phyloP scores from a whole-genome alignment of 2,329 filamentous ascomycete genomes.

The Cladosporium oxysporum region DNA sequence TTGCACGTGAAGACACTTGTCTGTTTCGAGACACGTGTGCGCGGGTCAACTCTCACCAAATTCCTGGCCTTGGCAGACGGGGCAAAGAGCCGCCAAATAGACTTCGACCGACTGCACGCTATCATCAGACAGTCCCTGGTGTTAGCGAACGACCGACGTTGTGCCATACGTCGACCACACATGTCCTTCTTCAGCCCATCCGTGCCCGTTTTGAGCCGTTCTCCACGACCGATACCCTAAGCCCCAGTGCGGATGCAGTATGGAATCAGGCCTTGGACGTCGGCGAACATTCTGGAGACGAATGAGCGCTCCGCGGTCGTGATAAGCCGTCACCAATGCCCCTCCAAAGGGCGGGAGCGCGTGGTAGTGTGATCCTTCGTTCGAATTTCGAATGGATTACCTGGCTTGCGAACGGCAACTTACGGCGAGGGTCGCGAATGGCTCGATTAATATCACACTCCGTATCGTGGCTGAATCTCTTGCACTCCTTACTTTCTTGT shows the following conservation, averaged over 20 bases:
- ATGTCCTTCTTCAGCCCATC: neutral
- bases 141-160: conserved; percentile 8
- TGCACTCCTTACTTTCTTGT: neutral
- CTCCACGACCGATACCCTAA: neutral
- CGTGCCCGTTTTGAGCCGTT: neutral
- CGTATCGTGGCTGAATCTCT: neutral
- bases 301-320: neutral
- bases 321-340: conserved; percentile 1
- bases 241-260: neutral
- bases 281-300: neutral
- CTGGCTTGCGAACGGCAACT: neutral
- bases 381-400: neutral
- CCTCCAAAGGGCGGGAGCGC: neutral
- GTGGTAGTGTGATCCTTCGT: neutral
- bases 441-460: neutral
- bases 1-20: neutral
- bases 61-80: neutral
- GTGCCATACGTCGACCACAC: neutral
- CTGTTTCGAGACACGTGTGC: neutral
- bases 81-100: neutral
- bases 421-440: neutral
- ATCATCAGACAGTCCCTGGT: neutral
- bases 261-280: neutral
- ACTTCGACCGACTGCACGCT: neutral
- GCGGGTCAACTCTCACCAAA: neutral